These are phyloP conservation scores for Nicotiana paniculata DNA, from an alignment of 257 asterid species.

Conservation along the genomic window DNA sequence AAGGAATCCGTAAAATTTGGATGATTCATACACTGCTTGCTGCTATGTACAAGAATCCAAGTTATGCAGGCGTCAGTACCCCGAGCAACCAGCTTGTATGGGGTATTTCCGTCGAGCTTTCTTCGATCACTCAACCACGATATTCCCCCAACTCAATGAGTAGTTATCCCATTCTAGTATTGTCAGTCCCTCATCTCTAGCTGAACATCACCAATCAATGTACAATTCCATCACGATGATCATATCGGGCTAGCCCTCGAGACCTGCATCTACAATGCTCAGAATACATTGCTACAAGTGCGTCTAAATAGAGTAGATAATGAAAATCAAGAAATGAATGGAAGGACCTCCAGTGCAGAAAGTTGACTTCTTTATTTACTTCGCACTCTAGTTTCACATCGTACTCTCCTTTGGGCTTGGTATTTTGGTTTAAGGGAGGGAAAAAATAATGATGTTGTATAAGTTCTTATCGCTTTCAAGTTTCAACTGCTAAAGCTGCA, in stretches of 20 bases:
- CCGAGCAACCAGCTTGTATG: not conserved
- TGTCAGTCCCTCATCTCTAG: constrained; percentile 1
- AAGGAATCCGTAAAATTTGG: not conserved
- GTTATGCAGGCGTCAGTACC: not conserved
- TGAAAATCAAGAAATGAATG: not conserved
- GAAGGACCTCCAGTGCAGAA: not conserved
- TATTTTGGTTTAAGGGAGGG: not conserved
- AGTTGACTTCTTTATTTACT: not conserved
- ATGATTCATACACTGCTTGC: not conserved
- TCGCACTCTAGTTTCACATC: not conserved
- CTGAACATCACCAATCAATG: not conserved
- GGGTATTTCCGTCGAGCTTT: not conserved
- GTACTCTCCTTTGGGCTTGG: not conserved
- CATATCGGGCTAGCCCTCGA: constrained; percentile 85
- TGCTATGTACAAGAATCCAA: constrained; percentile 12
- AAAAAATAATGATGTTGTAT: not conserved
- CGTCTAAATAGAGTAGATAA: not conserved
- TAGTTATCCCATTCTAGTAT: not conserved
- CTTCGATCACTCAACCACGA: constrained; percentile 6
- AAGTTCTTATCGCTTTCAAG: not conserved
- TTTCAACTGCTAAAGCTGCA: not conserved
- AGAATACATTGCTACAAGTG: not conserved
- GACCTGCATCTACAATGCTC: constrained; percentile 39
- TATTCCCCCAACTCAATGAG: not conserved
- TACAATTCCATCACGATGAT: constrained; percentile 3